Evolutionary conservation across 2,329 filamentous ascomycete genomes (phyloP), one percentile per base, ranked within the genome.

Genomic region (Colletotrichum sp.): DNA sequence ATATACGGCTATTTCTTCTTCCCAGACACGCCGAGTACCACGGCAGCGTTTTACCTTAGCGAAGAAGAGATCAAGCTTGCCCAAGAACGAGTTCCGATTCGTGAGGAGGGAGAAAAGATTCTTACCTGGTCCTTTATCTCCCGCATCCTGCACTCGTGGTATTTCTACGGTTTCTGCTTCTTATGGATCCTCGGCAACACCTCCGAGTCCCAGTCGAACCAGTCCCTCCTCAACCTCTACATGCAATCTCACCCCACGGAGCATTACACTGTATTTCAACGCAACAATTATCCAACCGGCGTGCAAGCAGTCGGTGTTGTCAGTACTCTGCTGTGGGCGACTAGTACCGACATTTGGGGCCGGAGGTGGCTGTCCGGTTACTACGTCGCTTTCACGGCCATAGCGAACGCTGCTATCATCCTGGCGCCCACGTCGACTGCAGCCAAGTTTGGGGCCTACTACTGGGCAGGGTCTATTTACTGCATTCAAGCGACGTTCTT

Each of bases 141-240:
- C 26, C 60, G 68, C 0, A 52, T 66, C 3, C 10, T 71, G 4
- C 62, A 34, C 39, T 65, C 68, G 2, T 66, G 68, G 68, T 39
- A 71, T 21, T 55, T 71, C 39, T 71, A 71, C 15, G 68, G 57
- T 16, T 71, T 71, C 28, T 71, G 68, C 13, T 66, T 71, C 68
- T 30, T 71, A 5, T 71, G 60, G 68, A 71, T 66, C 21, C 15
- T 71, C 8, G 68, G 68, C 10, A 65, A 64, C 32, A 49, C 26
- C 60, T 71, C 59, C 39, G 68, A 71, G 21, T 65, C 62, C 18
- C 62, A 65, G 59, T 71, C 68, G 3, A 71, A 64, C n/a, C 59
- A 71, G 59, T 64, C 68, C 10, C 28, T 71, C 24, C 59, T 71
- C 28, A 64, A 66, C 7, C 68, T 71, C 39, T 71, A 71, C 30